These are phyloP conservation scores for Penicillium lagena DNA, from an alignment of 495 filamentous ascomycete species.

Conservation along the genomic window DNA sequence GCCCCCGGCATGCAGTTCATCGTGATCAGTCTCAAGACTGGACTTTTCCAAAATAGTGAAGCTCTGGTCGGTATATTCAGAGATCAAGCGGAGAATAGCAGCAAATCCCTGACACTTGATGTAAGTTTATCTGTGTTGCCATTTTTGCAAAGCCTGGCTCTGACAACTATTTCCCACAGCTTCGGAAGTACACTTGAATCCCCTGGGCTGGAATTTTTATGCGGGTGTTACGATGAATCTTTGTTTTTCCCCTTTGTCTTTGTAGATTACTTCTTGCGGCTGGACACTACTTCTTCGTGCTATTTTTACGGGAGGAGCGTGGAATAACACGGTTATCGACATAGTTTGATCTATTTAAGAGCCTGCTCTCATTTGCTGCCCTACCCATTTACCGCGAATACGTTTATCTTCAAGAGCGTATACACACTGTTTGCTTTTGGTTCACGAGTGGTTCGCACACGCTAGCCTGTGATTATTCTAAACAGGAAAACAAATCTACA, in stretches of 20 bases:
- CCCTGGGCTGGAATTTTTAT: neutral
- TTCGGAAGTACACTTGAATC: slow-evolving; percentile 41
- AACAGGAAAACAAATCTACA: too few relatives aligned
- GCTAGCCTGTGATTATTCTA: too few relatives aligned
- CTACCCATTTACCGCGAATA: too few relatives aligned
- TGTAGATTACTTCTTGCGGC: slow-evolving; percentile 18
- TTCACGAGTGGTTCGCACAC: too few relatives aligned
- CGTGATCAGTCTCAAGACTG: slow-evolving; percentile 91
- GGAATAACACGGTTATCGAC: too few relatives aligned
- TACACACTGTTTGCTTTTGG: too few relatives aligned
- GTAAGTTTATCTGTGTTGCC: slow-evolving; percentile 51
- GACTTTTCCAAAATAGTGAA: slow-evolving; percentile 90
- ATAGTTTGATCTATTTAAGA: too few relatives aligned
- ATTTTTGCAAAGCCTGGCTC: neutral
- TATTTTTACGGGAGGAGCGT: too few relatives aligned
- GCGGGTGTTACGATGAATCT: slow-evolving; percentile 11
- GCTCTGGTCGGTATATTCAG: slow-evolving; percentile 90
- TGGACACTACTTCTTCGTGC: too few relatives aligned
- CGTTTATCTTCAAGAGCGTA: too few relatives aligned
- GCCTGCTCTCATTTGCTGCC: too few relatives aligned
- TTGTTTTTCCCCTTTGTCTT: slow-evolving; percentile 7
- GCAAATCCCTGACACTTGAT: slow-evolving; percentile 84
- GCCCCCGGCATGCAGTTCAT: slow-evolving; percentile 99
- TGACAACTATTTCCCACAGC: slow-evolving; percentile 15
- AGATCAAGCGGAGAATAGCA: slow-evolving; percentile 88